These are phyloP conservation scores for Galeopsis tetrahit DNA, from an alignment of 257 asterid species.

Conservation along the genomic window DNA sequence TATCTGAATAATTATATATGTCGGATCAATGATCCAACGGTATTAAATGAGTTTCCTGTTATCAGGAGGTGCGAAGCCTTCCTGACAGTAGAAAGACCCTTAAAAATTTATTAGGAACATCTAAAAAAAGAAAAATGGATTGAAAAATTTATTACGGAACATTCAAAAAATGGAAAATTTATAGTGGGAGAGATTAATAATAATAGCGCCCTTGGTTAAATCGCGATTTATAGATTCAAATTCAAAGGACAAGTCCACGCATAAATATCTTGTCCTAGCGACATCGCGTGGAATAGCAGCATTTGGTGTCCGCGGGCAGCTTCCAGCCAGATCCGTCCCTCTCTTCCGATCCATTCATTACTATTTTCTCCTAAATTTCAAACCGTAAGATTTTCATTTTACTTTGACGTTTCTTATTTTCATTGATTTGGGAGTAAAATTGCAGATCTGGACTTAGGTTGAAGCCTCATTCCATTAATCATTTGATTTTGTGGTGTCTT, in stretches of 20 bases:
- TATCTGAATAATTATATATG: no score
- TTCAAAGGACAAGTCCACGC: neutral
- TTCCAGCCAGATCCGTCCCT: constrained; percentile 28
- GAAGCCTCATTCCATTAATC: constrained; percentile 18
- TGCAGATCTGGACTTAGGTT: constrained; percentile 27
- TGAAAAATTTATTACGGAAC: no score
- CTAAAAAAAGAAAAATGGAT: no score
- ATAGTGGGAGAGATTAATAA: no score
- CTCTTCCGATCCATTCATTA: constrained; percentile 2
- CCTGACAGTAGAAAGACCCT: no score
- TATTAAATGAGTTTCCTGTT: no score
- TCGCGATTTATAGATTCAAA: neutral
- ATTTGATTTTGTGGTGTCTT: neutral
- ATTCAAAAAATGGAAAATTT: no score
- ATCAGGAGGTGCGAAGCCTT: no score
- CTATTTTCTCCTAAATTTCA: neutral
- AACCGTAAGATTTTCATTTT: constrained; percentile 4
- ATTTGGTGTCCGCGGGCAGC: constrained; percentile 9
- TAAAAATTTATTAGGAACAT: no score
- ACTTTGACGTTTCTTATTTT: neutral
- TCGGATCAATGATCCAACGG: no score
- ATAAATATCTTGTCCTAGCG: neutral
- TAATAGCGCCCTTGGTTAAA: no score
- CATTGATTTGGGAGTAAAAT: neutral
- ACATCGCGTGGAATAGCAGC: constrained; percentile 25